A percentile compares a stretch with the other conserved stretches of the same genome.
These are phyloP conservation scores for Calonectria pteridis DNA, from an alignment of 2,329 filamentous ascomycete genomes.

Conservation along the genomic window DNA sequence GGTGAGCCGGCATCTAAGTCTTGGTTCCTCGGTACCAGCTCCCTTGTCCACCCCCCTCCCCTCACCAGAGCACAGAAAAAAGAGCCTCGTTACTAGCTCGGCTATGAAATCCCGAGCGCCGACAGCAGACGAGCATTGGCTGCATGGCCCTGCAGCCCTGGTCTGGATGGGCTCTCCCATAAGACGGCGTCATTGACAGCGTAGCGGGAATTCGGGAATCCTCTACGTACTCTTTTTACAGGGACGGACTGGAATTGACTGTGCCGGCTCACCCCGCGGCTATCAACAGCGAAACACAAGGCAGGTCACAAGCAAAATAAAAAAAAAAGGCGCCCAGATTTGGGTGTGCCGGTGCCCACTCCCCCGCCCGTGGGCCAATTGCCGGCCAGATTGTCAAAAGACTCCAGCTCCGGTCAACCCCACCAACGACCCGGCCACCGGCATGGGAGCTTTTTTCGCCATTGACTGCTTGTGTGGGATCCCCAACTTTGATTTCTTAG, in stretches of 20 bases:
- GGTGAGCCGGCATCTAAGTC: not conserved
- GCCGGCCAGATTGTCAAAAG: conserved; percentile 37
- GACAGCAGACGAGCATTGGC: conserved; percentile 17
- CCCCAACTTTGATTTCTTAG: conserved; percentile 8
- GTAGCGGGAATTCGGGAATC: not conserved
- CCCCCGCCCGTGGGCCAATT: conserved; percentile 35
- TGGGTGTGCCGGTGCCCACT: not conserved
- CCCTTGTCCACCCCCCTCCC: not conserved
- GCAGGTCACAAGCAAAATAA: conserved; percentile 6
- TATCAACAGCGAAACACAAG: not conserved
- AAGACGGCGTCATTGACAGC: conserved; percentile 13
- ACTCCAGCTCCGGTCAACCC: conserved; percentile 20
- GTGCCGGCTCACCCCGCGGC: conserved; percentile 5
- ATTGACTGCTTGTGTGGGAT: conserved; percentile 20
- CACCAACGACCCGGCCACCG: conserved; percentile 24
- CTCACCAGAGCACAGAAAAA: conserved; percentile 2
- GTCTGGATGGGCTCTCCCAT: not conserved
- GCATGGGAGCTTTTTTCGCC: conserved; percentile 31
- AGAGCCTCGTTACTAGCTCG: conserved; percentile 30
- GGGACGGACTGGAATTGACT: not conserved
- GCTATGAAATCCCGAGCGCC: conserved; percentile 41
- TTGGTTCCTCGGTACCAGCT: conserved; percentile 36
- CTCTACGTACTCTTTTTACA: not conserved
- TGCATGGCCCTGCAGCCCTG: not conserved
- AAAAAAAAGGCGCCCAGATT: not conserved